Evolutionary conservation across 2,329 filamentous ascomycete genomes (phyloP).

Genomic region (Botryotinia globosa): DNA sequence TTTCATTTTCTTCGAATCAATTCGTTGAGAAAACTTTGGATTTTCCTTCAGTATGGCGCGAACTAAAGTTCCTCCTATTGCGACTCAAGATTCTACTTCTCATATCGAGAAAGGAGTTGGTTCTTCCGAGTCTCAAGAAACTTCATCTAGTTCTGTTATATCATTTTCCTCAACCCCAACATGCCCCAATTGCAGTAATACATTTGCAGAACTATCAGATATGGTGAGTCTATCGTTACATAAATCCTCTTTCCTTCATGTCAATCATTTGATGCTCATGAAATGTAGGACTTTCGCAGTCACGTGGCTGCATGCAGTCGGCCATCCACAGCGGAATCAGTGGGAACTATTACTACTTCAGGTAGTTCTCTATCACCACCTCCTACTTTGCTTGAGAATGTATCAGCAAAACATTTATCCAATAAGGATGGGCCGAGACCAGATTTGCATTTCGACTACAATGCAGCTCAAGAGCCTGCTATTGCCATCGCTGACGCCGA

Average conservation of each 20-base stretch:
- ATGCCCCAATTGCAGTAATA: slow-evolving; percentile 22
- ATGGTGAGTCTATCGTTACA: slow-evolving; percentile 17
- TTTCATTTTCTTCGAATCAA: neutral
- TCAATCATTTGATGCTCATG: slow-evolving; percentile 25
- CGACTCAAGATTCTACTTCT: slow-evolving; percentile 15
- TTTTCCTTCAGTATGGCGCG: slow-evolving; percentile 22
- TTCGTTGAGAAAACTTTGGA: slow-evolving; percentile 5
- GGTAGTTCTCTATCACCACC: slow-evolving; percentile 31
- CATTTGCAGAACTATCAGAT: slow-evolving; percentile 20
- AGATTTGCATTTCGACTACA: slow-evolving; percentile 19
- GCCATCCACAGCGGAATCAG: slow-evolving; percentile 26
- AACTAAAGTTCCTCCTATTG: slow-evolving; percentile 22
- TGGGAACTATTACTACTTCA: slow-evolving; percentile 24
- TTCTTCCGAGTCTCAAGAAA: slow-evolving; percentile 20
- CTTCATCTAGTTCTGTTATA: slow-evolving; percentile 19
- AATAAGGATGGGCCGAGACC: slow-evolving; percentile 18
- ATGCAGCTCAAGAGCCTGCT: slow-evolving; percentile 20
- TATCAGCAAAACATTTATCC: slow-evolving; percentile 16
- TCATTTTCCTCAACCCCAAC: slow-evolving; percentile 18
- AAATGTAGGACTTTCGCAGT: slow-evolving; percentile 33
- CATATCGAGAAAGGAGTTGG: slow-evolving; percentile 15
- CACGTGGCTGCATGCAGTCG: slow-evolving; percentile 34
- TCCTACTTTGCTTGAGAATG: slow-evolving; percentile 21
- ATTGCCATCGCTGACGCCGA: slow-evolving; percentile 16
- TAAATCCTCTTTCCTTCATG: neutral